phyloP scores from a whole-genome alignment of 257 asterid genomes.

The Pogostemon cablin region DNA sequence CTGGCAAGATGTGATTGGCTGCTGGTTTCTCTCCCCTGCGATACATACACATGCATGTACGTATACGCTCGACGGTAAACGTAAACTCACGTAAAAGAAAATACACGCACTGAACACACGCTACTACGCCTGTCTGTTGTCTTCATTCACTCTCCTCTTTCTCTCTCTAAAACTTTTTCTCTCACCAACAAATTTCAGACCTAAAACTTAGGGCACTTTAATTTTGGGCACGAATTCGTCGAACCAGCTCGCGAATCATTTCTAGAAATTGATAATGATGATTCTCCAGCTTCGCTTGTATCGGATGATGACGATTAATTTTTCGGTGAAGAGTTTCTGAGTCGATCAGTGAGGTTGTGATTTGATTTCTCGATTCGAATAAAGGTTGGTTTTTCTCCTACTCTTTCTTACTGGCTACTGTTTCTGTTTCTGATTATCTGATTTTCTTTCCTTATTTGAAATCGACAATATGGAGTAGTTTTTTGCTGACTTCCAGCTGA shows the following conservation, averaged over 20 bases:
- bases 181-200: conserved; percentile 43
- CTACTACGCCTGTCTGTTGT: conserved; percentile 32
- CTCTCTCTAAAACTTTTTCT: conserved; percentile 47
- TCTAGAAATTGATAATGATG: not conserved
- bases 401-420: conserved; percentile 11
- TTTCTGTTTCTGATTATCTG: conserved; percentile 24
- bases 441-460: not conserved
- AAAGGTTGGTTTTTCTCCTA: conserved; percentile 27
- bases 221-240: conserved; percentile 34
- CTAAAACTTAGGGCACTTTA: conserved; percentile 40
- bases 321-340: conserved; percentile 18
- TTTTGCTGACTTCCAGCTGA: conserved; percentile 40
- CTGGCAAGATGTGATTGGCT: conserved; percentile 43
- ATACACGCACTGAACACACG: conserved; percentile 20
- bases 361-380: conserved; percentile 36
- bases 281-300: not conserved
- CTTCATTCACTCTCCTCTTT: conserved; percentile 24
- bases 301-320: conserved; percentile 15
- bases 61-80: conserved; percentile 35
- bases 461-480: conserved; percentile 3
- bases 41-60: conserved; percentile 26
- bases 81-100: conserved; percentile 22
- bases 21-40: conserved; percentile 23
- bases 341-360: conserved; percentile 35
- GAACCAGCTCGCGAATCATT: conserved; percentile 6